A percentile compares a stretch with the other conserved stretches of the same genome.
These are phyloP conservation scores for Wickerhamiella vanderwaltii DNA, from an alignment of 805 yeast genomes.

Conservation along the genomic window DNA sequence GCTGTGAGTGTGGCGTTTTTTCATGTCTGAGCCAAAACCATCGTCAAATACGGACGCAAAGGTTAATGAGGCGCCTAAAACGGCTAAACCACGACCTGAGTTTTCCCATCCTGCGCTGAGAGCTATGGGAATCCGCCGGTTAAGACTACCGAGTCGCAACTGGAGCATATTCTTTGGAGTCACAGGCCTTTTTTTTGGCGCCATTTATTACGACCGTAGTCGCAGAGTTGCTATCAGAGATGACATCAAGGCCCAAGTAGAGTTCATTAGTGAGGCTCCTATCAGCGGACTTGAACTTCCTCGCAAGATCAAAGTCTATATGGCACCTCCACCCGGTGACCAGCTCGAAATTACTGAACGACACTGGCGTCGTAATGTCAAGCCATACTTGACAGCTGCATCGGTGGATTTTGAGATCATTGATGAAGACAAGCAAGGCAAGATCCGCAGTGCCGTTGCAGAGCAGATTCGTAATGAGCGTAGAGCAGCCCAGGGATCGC, in stretches of 20 bases:
- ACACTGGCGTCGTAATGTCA: slow-evolving; percentile 64
- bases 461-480: slow-evolving; percentile 65
- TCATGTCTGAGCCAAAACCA: slow-evolving; percentile 4
- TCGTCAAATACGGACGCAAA: no score
- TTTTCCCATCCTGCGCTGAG: slow-evolving; percentile 56
- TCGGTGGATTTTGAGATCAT: slow-evolving; percentile 70
- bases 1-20: no score
- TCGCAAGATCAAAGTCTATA: slow-evolving; percentile 65
- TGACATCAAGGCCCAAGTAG: slow-evolving; percentile 51
- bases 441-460: slow-evolving; percentile 70
- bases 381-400: slow-evolving; percentile 74
- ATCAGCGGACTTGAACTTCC: slow-evolving; percentile 42
- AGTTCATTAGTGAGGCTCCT: slow-evolving; percentile 39
- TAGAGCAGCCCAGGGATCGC: slow-evolving; percentile 25
- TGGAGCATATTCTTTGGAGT: slow-evolving; percentile 85
- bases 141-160: slow-evolving; percentile 77
- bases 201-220: slow-evolving; percentile 63
- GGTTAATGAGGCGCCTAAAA: slow-evolving; percentile 1
- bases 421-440: slow-evolving; percentile 78
- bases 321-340: slow-evolving; percentile 97
- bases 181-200: slow-evolving; percentile 55
- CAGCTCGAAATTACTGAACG: slow-evolving; percentile 60
- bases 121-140: slow-evolving; percentile 71
- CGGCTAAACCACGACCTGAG: slow-evolving; percentile 15
- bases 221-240: slow-evolving; percentile 55